phyloP scores from a whole-genome alignment of 352 stramenopile genomes.

The Globisporangium parvum region DNA sequence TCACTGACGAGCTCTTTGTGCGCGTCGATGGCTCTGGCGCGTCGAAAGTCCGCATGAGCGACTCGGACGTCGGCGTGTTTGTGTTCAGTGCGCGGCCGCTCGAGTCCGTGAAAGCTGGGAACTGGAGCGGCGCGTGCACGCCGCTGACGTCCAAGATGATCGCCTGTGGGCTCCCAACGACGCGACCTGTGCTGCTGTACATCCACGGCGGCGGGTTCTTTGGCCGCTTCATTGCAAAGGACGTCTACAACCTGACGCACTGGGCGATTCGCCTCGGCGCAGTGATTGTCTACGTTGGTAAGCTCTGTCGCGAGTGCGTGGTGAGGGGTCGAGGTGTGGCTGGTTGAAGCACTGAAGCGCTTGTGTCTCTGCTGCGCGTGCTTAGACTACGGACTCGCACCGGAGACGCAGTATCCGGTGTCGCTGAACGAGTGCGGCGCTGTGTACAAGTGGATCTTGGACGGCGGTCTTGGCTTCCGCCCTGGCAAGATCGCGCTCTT shows the following conservation, averaged over 20 bases:
- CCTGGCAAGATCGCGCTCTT: conserved; percentile 70
- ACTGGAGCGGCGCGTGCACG: conserved; percentile 55
- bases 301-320: conserved; percentile 3
- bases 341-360: background rate
- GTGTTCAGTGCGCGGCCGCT: conserved; percentile 67
- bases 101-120: conserved; percentile 50
- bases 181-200: conserved; percentile 75
- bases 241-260: conserved; percentile 67
- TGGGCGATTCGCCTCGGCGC: conserved; percentile 68
- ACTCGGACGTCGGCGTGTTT: conserved; percentile 61
- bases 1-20: conserved; percentile 65
- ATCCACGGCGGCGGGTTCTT: conserved; percentile 87
- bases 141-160: conserved; percentile 62
- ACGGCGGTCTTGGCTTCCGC: conserved; percentile 63
- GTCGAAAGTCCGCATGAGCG: conserved; percentile 26
- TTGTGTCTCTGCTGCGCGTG: background rate
- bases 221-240: conserved; percentile 82
- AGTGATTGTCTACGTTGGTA: conserved; percentile 86
- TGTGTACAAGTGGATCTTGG: conserved; percentile 84
- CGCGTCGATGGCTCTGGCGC: conserved; percentile 31
- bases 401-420: conserved; percentile 76
- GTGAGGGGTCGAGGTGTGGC: conserved; percentile 5
- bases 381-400: conserved; percentile 75
- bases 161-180: conserved; percentile 54
- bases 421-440: conserved; percentile 72